Evolutionary conservation across 2,329 filamentous ascomycete species (phyloP).

Genomic region (Paraphaeosphaeria sporulosa): DNA sequence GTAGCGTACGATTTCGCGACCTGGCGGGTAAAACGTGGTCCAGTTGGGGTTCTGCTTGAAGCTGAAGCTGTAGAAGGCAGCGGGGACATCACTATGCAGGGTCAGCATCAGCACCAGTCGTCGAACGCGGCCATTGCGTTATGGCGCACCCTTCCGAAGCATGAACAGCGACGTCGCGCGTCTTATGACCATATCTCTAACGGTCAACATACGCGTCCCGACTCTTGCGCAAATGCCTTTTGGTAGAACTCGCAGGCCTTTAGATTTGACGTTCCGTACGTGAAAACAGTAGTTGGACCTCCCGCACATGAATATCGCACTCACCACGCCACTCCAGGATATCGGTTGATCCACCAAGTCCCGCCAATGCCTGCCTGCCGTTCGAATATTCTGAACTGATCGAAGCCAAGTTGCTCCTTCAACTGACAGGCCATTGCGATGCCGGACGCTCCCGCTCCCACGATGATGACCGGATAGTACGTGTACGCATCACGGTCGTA

Average conservation of each 20-base stretch:
- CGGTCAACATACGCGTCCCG: background rate
- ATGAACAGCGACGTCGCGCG: background rate
- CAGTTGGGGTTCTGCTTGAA: conserved; percentile 62
- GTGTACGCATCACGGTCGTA: conserved; percentile 50
- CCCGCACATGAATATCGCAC: conserved; percentile 9
- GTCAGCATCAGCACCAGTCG: conserved; percentile 10
- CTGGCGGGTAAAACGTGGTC: conserved; percentile 58
- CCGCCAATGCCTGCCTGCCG: conserved; percentile 65
- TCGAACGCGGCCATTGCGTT: conserved; percentile 14
- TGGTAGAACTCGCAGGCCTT: no score
- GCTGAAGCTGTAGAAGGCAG: conserved; percentile 64
- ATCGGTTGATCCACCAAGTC: conserved; percentile 70
- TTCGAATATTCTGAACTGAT: conserved; percentile 69
- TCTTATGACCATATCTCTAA: background rate
- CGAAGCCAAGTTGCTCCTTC: conserved; percentile 64
- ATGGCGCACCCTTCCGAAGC: background rate
- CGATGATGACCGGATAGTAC: conserved; percentile 60
- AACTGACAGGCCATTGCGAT: conserved; percentile 68
- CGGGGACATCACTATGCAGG: conserved; percentile 54
- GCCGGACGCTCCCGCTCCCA: conserved; percentile 69
- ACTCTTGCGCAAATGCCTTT: background rate
- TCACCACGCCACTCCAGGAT: conserved; percentile 55
- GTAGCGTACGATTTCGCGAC: conserved; percentile 61
- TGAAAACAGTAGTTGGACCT: no score
- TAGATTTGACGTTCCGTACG: no score